phyloP scores from a whole-genome alignment of 257 asterid genomes.

The Leptodermis oblonga region DNA sequence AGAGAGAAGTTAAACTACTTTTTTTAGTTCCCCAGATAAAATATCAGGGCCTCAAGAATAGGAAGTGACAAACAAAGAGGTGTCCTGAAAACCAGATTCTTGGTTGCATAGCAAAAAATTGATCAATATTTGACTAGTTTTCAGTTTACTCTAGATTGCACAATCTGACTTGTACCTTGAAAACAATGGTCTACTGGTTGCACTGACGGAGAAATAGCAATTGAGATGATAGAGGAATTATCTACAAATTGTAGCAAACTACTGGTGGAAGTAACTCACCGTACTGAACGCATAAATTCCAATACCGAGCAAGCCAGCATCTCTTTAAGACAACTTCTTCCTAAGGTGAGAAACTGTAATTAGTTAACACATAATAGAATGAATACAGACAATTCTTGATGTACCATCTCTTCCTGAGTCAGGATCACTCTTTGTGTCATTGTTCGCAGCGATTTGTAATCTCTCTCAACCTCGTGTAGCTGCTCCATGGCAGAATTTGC shows the following conservation, averaged over 20 bases:
- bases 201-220: not conserved
- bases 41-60: not conserved
- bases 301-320: constrained; percentile 90
- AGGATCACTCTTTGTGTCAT: constrained; percentile 66
- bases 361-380: constrained; percentile 30
- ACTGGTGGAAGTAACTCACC: constrained; percentile 36
- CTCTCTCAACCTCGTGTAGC: constrained; percentile 44
- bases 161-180: not conserved
- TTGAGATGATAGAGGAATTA: not conserved
- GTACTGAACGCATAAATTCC: constrained; percentile 64
- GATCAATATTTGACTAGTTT: not conserved
- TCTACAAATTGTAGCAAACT: no score
- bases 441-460: constrained; percentile 54
- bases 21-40: not conserved
- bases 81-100: not conserved
- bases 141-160: not conserved
- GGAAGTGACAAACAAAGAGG: not conserved
- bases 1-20: not conserved
- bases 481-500: constrained; percentile 59
- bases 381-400: constrained; percentile 14
- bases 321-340: constrained; percentile 93
- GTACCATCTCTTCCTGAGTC: constrained; percentile 82
- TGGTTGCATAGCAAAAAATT: not conserved
- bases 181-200: not conserved
- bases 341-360: constrained; percentile 49